These are phyloP conservation scores for Platanthera zijinensis DNA, from an alignment of 106 monocot genomes.

Conservation along the genomic window DNA sequence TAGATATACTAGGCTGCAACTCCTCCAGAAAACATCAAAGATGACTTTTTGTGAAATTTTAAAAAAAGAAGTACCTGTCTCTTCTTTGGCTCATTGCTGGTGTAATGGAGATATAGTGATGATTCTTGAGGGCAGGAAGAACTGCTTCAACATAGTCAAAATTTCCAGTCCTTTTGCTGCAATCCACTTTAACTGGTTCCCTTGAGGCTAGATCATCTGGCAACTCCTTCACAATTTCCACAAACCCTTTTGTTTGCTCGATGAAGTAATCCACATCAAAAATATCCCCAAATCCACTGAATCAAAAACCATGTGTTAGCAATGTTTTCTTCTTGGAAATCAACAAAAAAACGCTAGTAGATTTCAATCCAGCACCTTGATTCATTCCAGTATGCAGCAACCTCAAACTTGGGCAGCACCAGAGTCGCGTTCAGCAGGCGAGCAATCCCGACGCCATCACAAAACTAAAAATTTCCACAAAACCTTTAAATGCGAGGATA, in stretches of 20 bases:
- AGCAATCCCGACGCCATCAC: slow-evolving; percentile 91
- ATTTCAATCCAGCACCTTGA: slow-evolving; percentile 38
- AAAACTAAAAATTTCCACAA: slow-evolving; percentile 40
- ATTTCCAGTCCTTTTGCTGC: slow-evolving; percentile 82
- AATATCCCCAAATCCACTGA: slow-evolving; percentile 86
- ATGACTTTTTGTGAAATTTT: neutral
- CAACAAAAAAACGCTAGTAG: neutral
- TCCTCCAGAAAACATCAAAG: neutral
- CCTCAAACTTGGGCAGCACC: slow-evolving; percentile 85
- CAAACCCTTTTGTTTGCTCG: slow-evolving; percentile 44
- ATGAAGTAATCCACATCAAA: slow-evolving; percentile 91
- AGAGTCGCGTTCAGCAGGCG: slow-evolving; percentile 90
- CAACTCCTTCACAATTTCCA: slow-evolving; percentile 60
- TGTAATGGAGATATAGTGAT: slow-evolving; percentile 71
- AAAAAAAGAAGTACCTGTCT: slow-evolving; percentile 49
- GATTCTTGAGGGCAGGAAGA: slow-evolving; percentile 64
- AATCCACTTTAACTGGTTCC: slow-evolving; percentile 76
- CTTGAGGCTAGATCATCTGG: slow-evolving; percentile 50
- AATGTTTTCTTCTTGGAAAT: neutral
- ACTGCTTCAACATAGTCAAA: slow-evolving; percentile 81
- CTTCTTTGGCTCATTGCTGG: slow-evolving; percentile 95
- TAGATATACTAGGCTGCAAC: neutral
- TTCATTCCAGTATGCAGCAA: slow-evolving; percentile 96
- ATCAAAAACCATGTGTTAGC: slow-evolving; percentile 2
- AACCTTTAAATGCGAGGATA: neutral